A percentile compares a stretch with the other conserved stretches of the same genome.
phyloP scores from a whole-genome alignment of 1,139 yeast genomes.

The Eremothecium coryli region DNA sequence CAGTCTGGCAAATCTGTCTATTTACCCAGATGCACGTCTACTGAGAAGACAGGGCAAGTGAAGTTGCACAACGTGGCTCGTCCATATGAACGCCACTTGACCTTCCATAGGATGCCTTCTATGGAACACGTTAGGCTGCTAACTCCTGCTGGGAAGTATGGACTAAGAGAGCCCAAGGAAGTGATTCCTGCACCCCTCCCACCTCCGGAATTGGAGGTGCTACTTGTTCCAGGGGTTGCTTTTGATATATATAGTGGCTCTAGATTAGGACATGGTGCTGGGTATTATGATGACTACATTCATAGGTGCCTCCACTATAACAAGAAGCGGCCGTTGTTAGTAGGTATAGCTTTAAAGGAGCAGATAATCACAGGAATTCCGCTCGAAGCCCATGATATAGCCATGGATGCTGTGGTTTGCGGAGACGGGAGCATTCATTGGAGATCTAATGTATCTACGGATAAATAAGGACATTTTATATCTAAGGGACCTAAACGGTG shows the following conservation, averaged over 20 bases:
- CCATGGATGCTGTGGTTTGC: slow-evolving; percentile 50
- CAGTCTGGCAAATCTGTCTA: slow-evolving; percentile 15
- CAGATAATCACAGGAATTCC: slow-evolving; percentile 65
- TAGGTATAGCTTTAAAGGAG: slow-evolving; percentile 44
- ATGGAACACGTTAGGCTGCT: slow-evolving; percentile 39
- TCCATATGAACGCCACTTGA: slow-evolving; percentile 36
- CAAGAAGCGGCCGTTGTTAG: slow-evolving; percentile 22
- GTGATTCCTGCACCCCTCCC: slow-evolving; percentile 22
- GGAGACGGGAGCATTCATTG: slow-evolving; percentile 29
- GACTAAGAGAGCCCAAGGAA: slow-evolving; percentile 55
- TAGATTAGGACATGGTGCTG: slow-evolving; percentile 88
- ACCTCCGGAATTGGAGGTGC: slow-evolving; percentile 39
- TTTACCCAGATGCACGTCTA: slow-evolving; percentile 27
- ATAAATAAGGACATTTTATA: too few relatives aligned
- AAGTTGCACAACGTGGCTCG: slow-evolving; percentile 14
- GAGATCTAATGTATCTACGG: slow-evolving; percentile 10
- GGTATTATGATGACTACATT: slow-evolving; percentile 78
- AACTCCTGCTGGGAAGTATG: slow-evolving; percentile 59
- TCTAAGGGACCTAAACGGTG: too few relatives aligned
- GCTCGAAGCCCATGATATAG: slow-evolving; percentile 60
- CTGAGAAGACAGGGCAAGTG: slow-evolving; percentile 20
- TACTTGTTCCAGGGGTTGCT: slow-evolving; percentile 82
- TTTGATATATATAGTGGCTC: slow-evolving; percentile 43
- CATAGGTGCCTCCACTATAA: slow-evolving; percentile 30
- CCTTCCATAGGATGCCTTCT: slow-evolving; percentile 45